Base-by-base conservation (phyloP, 2,329 filamentous ascomycete genomes). In the Fusarium beomiforme region DNA sequence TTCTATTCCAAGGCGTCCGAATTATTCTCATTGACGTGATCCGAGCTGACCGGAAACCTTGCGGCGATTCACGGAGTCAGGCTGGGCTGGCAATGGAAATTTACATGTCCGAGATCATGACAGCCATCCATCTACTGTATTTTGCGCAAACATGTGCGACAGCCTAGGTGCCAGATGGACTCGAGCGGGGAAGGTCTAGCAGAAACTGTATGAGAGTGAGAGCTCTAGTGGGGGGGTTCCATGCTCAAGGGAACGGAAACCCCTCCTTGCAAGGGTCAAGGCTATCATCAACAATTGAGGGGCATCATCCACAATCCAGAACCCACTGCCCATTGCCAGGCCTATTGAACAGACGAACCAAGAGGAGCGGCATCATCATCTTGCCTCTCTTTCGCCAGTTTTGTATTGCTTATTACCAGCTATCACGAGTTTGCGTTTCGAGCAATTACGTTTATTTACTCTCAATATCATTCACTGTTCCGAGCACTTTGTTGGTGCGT, bases 181-280 rank as follows among this genome's bases (percentile, higher is more conserved):
- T 36, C 61, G 69, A 57, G 69, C 69, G 69, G 69, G 64, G 69
- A 61, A 60, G 67, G 51, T 37, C n/a, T n/a, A 51, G 36, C 53
- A 64, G 34, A 50, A 46, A 42, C 43, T 59, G 14, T 42, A 23
- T 61, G 56, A 46, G 31, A 71, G 70, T 54, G 56, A 46, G 31
- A 71, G 70, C 70, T 72, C 70, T 71, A 53, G 70, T 72, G 70
- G 67, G 70, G 70, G 70, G 47, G 55, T 42, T 63, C 55, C 34
- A 50, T 34, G 33, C 49, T 59, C 41, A 47, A 58, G 24, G 58
- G 67, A 59, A 68, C 67, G 21, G 58, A 70, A 59, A 68, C 67
- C 67, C 61, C 71, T 36, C 34, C 47, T 69, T 54, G 26, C 67
- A 70, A 67, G 61, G 67, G 46, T 69, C 68, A 39, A 51, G 59